Percentiles rank a stretch among this genome's conserved stretches.
Conservation (phyloP, 495 filamentous ascomycete genomes). For the Lindgomyces ingoldianus region DNA sequence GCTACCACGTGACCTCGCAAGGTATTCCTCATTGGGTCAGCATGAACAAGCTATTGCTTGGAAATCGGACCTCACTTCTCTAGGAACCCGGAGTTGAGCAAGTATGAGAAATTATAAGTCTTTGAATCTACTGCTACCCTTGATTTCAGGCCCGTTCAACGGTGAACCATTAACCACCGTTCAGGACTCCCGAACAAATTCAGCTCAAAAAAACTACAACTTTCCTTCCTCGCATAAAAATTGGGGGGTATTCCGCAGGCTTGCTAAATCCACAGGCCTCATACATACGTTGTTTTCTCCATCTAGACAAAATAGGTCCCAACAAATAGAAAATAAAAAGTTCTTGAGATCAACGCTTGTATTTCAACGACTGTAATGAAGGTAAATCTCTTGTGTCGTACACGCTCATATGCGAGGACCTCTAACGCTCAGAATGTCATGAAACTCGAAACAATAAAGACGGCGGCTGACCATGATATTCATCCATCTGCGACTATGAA, state of each 20-base stretch:
- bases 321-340: slow-evolving; percentile 16
- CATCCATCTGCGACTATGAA: slow-evolving; percentile 17
- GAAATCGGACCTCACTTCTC: background rate
- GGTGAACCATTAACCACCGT: background rate
- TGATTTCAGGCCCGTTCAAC: background rate
- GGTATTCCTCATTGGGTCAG: background rate
- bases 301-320: background rate
- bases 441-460: slow-evolving; percentile 3
- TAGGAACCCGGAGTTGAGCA: background rate
- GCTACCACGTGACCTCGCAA: background rate
- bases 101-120: background rate
- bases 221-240: background rate
- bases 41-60: too few species aligned
- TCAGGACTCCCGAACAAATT: background rate
- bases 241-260: background rate
- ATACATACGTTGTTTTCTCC: background rate
- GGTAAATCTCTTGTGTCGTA: slow-evolving; percentile 8
- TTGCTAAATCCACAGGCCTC: background rate
- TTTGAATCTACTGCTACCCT: background rate
- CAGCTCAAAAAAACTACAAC: background rate
- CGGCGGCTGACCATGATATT: background rate
- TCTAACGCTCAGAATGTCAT: slow-evolving; percentile 24
- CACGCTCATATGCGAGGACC: slow-evolving; percentile 6
- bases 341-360: slow-evolving; percentile 37
- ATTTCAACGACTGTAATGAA: slow-evolving; percentile 38